Evolutionary conservation across 2,329 filamentous ascomycete species (phyloP), one percentile per base, ranked within the genome.

Genomic region (Dactylellina drechsleri): DNA sequence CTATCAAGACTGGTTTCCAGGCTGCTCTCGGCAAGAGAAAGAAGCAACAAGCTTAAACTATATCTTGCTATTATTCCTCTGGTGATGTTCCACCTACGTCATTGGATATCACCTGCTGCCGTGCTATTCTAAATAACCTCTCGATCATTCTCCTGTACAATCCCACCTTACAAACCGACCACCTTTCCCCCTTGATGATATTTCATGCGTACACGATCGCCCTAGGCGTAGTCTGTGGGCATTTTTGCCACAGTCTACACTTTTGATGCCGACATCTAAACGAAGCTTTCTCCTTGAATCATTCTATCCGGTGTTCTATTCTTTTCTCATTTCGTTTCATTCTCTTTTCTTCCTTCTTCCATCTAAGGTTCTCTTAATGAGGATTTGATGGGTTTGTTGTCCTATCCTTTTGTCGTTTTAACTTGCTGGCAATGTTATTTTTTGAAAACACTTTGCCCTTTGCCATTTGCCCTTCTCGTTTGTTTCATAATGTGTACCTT

Each of bases 1-100:
- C 95, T 79, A 99, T 99, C 91, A 99, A 99, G 90, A 97, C 93
- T 77, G 95, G 95, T 93, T 99, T 99, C 93, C 96, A 93, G 81
- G 95, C 95, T 83, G 95, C 98, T 85, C 92, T 99, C 83, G 95
- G 95, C 83, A 97, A 97, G 91, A 91, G 95, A 88, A 95, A 90
- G 87, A 96, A 96, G 88, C 91, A 93, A 86, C 88, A 92, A 83
- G 91, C 87, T 83, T 96, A 93, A 87, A 40, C 50, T 20, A 20
- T 8, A 3, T 56, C 26, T 56, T 15, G 2, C 28, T 28, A 41
- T 41, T 15, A 47, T 47, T 18, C 5, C 13, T 6, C 13, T 15
- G 43, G 16, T 47, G 43, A 47, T 47, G 43, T 47, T 47, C 43
- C 13, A 16, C 16, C 43, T 12, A 16, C 43, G 43, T 47, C 43